A percentile compares a stretch with the other conserved stretches of the same genome.
These are phyloP conservation scores for Clathrus columnatus DNA, from an alignment of 768 basidiomycete genomes.

Conservation along the genomic window DNA sequence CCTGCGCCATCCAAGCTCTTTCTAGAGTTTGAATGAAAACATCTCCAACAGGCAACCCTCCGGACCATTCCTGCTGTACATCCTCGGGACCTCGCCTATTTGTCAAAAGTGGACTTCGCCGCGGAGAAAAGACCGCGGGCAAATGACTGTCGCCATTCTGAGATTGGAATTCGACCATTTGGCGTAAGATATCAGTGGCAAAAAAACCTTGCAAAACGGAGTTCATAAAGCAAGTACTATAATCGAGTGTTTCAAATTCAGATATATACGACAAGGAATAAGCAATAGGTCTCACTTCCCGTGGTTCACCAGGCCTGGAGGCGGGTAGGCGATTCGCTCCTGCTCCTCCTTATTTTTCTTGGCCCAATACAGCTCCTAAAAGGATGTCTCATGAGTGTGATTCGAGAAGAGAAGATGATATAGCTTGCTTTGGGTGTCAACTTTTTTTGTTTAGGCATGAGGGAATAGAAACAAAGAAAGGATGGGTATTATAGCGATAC, in stretches of 20 bases:
- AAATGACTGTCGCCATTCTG: slow-evolving; percentile 30
- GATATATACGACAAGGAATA: background rate
- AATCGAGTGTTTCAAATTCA: background rate
- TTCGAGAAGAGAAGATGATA: background rate
- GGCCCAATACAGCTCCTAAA: slow-evolving; percentile 48
- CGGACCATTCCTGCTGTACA: slow-evolving; percentile 41
- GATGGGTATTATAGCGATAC: too few species aligned
- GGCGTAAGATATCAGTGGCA: slow-evolving; percentile 52
- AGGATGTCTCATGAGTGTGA: background rate
- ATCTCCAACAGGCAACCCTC: slow-evolving; percentile 64
- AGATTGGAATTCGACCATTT: slow-evolving; percentile 48
- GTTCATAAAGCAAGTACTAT: slow-evolving; percentile 86
- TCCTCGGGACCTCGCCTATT: slow-evolving; percentile 51
- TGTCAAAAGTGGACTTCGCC: slow-evolving; percentile 45
- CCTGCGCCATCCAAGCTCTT: slow-evolving; percentile 57
- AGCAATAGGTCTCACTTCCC: slow-evolving; percentile 40
- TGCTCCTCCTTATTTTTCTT: slow-evolving; percentile 53
- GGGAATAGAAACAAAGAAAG: too few species aligned
- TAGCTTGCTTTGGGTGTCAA: background rate
- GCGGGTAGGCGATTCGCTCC: slow-evolving; percentile 50
- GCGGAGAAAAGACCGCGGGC: slow-evolving; percentile 41
- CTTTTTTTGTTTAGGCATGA: slow-evolving; percentile 10
- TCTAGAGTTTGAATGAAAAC: slow-evolving; percentile 52
- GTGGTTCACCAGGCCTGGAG: slow-evolving; percentile 71
- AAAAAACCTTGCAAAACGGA: slow-evolving; percentile 85